Conservation (phyloP, 2,329 filamentous ascomycete species). For the Chrysosporium queenslandicum region DNA sequence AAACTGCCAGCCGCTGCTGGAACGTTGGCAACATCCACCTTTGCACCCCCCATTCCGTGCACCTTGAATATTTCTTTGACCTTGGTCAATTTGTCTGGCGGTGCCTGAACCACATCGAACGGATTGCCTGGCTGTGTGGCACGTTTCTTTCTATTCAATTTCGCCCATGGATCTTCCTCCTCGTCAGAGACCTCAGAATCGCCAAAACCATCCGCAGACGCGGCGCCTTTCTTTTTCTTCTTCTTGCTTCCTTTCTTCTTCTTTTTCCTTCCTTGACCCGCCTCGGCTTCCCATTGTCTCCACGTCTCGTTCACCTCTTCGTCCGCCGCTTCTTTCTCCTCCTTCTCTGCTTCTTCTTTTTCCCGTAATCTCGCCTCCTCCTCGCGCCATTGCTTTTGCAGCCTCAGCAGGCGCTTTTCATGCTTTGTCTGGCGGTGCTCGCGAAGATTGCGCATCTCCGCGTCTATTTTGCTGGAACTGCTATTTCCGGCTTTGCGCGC, state of each 20-base stretch:
- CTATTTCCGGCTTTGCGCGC: slow-evolving; percentile 46
- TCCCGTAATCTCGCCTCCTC: slow-evolving; percentile 51
- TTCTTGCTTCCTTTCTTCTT: slow-evolving; percentile 52
- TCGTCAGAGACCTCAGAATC: slow-evolving; percentile 37
- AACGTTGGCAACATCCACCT: slow-evolving; percentile 57
- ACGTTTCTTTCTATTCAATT: slow-evolving; percentile 54
- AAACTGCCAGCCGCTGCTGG: slow-evolving; percentile 61
- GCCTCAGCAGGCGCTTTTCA: slow-evolving; percentile 62
- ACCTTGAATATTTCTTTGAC: slow-evolving; percentile 56
- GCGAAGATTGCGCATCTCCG: slow-evolving; percentile 24
- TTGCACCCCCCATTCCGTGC: slow-evolving; percentile 46
- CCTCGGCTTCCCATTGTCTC: slow-evolving; percentile 51
- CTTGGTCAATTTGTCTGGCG: slow-evolving; percentile 59
- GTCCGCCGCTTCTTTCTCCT: slow-evolving; percentile 53
- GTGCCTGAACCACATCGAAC: slow-evolving; percentile 56
- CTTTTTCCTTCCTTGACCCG: slow-evolving; percentile 43
- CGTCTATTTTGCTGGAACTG: slow-evolving; percentile 14
- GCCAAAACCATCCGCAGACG: slow-evolving; percentile 32
- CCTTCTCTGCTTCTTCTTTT: slow-evolving; percentile 66
- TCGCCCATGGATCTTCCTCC: slow-evolving; percentile 68
- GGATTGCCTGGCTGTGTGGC: slow-evolving; percentile 29
- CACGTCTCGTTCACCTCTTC: slow-evolving; percentile 54
- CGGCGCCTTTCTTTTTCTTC: slow-evolving; percentile 43
- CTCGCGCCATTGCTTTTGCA: slow-evolving; percentile 50
- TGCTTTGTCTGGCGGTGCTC: slow-evolving; percentile 65